Base-by-base conservation (phyloP, 1,284 basidiomycete genomes). In the Cystobasidium sp. region DNA sequence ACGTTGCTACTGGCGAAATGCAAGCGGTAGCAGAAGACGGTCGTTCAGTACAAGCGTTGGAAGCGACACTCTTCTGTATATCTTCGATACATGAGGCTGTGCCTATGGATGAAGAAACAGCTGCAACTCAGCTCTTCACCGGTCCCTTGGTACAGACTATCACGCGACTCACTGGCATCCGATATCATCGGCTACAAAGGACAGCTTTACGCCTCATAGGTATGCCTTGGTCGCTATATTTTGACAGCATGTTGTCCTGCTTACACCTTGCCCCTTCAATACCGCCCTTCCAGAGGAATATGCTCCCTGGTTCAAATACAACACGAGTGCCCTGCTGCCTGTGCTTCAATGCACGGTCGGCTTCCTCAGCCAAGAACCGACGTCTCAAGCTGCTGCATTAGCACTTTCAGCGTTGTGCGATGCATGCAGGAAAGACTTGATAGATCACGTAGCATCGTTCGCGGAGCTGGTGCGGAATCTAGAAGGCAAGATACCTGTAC, bases 71-170 rank as follows among this genome's bases (percentile, higher is more conserved):
- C 4, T 81, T 78, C 74, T 65, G 68, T 22, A 66, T 81, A 31
- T 74, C 74, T 58, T 70, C 77, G 18, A 76, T 81, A 31, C 75
- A 79, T 46, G 79, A 80, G 41, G 79, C 77, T n/a, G 77, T 80
- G 55, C 78, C 49, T 41, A 73, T 6, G 52, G 61, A 76, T 52
- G 64, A 75, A 66, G 41, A 77, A 62, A 68, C 69, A 74, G 44
- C 41, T 63, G 52, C 77, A 8, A 58, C 66, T 1, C 47, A 55
- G 4, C 75, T 81, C 41, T 80, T 81, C 55, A 71, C 70, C 16
- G 76, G 79, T 3, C 59, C 76, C 0, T 47, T 79, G 14, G 72
- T 80, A 51, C 75, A 75, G 62, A 65, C 16, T 56, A 78, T 16
- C 75, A 77, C 0, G 46, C 68, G 1, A 24, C 53, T 6, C 16